phyloP scores from a whole-genome alignment of 257 asterid species.

The Capsicum rhomboideum region DNA sequence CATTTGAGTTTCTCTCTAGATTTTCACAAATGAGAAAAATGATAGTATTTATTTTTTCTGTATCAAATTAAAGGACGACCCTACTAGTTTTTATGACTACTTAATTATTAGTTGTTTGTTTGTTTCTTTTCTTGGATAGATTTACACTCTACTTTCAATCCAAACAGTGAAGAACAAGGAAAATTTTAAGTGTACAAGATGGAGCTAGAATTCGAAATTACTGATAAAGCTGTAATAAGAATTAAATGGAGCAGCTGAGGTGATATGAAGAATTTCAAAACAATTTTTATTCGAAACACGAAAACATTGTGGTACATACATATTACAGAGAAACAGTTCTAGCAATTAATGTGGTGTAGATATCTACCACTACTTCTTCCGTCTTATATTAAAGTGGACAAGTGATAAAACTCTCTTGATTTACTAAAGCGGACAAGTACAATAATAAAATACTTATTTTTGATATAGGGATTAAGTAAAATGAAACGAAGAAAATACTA shows the following conservation, averaged over 20 bases:
- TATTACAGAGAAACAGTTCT: not conserved
- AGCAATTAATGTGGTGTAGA: not conserved
- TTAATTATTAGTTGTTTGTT: not conserved
- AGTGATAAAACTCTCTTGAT: no score
- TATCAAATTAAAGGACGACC: not conserved
- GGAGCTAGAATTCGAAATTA: not conserved
- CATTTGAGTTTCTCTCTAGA: not conserved
- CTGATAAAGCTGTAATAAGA: not conserved
- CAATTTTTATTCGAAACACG: not conserved
- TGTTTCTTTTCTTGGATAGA: not conserved
- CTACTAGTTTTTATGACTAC: not conserved
- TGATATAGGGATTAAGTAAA: no score
- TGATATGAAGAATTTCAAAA: not conserved
- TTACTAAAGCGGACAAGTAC: no score
- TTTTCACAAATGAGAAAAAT: not conserved
- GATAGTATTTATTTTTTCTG: not conserved
- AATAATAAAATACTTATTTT: no score
- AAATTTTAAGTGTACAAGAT: not conserved
- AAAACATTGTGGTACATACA: not conserved
- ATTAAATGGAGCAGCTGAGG: not conserved
- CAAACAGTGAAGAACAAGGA: not conserved
- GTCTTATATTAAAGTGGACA: no score
- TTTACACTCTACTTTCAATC: not conserved
- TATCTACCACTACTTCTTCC: not conserved
- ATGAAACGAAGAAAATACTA: no score